Evolutionary conservation across 192 early-diverging fungal genomes (phyloP), one percentile per base, ranked within the genome.

Genomic region (Mortierella antarctica): DNA sequence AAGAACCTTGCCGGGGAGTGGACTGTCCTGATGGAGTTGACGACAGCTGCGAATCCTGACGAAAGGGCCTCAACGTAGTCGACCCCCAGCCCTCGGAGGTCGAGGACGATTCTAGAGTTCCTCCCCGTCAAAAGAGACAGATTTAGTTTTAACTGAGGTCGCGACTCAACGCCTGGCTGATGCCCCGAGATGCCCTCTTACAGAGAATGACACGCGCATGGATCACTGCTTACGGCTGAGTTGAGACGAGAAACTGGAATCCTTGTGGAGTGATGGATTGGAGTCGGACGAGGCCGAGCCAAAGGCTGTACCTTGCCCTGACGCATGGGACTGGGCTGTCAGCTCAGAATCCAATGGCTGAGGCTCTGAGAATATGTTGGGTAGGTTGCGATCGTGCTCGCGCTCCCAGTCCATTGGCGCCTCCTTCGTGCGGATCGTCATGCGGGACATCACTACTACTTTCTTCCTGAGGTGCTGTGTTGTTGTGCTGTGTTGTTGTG

Each of bases 381-480:
- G 77, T 5, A 56, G 7, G 46, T 72, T 56, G 42, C 70, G 67
- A 31, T 80, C 77, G 4, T 67, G 63, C 40, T 80, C 77, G 2
- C 77, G 64, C 47, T 80, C 77, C 77, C 77, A 80, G 41, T 80
- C 77, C 77, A 80, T 80, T 0, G 77, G 77, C 10, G 77, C 77
- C 60, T 80, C 77, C 39, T 59, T 41, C 49, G 77, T 55, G 1
- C 77, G 77, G 44, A 72, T 67, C 14, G 57, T 60, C 77, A 80
- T 80, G 41, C 70, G 70, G 8, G 62, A 50, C 77, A 80, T 80
- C 42, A 13, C 54, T 57, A 23, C 2, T 39, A 18, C 0, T 40
- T 42, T 64, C 42, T 21, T 54, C 3, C 13, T 48, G 13, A 21
- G 47, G 15, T 7, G 56, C 4, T 56, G 65, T 15, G 53, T 11